Base-by-base conservation (phyloP, 1,284 basidiomycete genomes). In the Ceraceosorus guamensis region DNA sequence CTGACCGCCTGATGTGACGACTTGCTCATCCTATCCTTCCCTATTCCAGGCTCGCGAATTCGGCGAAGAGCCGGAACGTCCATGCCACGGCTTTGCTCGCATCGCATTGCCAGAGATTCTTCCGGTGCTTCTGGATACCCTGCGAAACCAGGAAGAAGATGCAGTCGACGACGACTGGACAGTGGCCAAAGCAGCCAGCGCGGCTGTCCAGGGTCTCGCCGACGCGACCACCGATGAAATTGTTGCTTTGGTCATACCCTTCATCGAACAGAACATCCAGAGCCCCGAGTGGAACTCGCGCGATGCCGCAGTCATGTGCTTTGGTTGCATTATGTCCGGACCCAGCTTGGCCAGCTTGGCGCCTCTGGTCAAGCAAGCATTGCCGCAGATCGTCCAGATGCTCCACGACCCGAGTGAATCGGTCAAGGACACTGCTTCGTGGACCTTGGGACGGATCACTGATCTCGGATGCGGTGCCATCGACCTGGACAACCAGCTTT, bases 161-260 rank as follows among this genome's bases (percentile, higher is more conserved):
- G 91, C 90, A 0, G 92, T 95, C 57, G 93, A 97, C 66, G 95
- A 97, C 71, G 95, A 99, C 77, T 99, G 93, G 95, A 95, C 93
- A 71, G 86, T 93, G 46, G 87, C 91, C 32, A 97, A 97, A 91
- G 90, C 95, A 16, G 91, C 91, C n/a, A 91, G 87, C 30, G 92
- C 90, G 1, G 96, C 91, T 77, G 81, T 98, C 49, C 82, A 85
- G 41, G 85, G 92, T 44, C 84, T 98, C 55, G 90, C 95, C 0
- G 86, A 87, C 65, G 89, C 91, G 41, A 91, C 97, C 13, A 84
- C 87, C 56, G 93, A 98, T 76, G 81, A 83, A 24, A 89, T 99
- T 65, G 93, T 98, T 7, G 84, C 87, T 5, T 85, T 87, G 5
- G 89, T 96, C 54, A 91, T 99, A 60, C 93, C 95, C 3, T 99